Evolutionary conservation across 805 yeast species (phyloP), one percentile per base, ranked within the genome.

Genomic region (Myxozyma mucilagina): DNA sequence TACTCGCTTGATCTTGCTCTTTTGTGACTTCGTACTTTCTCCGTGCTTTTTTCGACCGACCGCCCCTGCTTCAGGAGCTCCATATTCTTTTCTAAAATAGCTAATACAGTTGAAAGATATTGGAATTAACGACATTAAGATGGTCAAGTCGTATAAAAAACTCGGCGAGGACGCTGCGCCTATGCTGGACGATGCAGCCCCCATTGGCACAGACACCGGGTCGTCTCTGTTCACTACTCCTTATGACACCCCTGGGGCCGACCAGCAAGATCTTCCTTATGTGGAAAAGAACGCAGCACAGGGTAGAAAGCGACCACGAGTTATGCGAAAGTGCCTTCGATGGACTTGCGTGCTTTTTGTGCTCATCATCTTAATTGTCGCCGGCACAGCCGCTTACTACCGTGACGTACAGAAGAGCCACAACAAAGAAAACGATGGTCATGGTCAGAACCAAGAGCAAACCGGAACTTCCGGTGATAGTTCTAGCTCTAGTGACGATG

Each of bases 111-210:
- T 11, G 20, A 16, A 18, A 18, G 20, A 42, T 20, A 20, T 14
- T 4, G 29, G 11, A 9, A 4, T 3, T 24, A 42, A 24, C 24
- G 20, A 42, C 24, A 3, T 14, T 14, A 42, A 42, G 47, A 42
- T n/a, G 24, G n/a, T 18, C 3, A 10, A 42, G 18, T 10, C n/a
- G 11, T 13, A 42, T 16, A 50, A 18, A 13, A 39, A 29, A 6
- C 24, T n/a, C 32, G 45, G 24, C 18, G 53, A 50, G 14, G 54
- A 50, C 54, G 54, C 36, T 8, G 54, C 24, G 38, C 54, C 47
- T 6, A 50, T 50, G 54, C 45, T 50, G 38, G 10, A 8, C 45
- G 38, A 39, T 18, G 36, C 45, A 5, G 54, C 54, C 4, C 36
- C 54, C 20, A n/a, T 45, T 9, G 54, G 10, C 11, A 39, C 45